Evolutionary conservation across 1,284 basidiomycete genomes (phyloP).

Genomic region (Veloporphyrellus conicus): DNA sequence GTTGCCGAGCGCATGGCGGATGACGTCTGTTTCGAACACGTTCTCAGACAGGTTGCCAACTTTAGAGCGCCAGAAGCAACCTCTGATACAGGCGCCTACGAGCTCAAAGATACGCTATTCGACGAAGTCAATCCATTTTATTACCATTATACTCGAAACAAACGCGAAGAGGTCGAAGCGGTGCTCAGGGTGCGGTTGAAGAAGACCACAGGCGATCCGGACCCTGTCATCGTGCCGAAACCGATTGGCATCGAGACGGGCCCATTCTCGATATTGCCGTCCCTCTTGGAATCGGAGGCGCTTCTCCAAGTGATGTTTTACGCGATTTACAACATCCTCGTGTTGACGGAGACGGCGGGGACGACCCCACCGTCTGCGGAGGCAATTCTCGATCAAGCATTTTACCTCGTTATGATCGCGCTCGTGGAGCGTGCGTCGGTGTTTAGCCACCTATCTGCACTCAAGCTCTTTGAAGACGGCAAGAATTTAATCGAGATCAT

Average conservation of each 20-base stretch:
- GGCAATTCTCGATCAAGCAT: constrained; percentile 82
- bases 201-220: constrained; percentile 57
- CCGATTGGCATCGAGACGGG: constrained; percentile 61
- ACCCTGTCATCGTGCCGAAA: constrained; percentile 74
- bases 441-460: constrained; percentile 58
- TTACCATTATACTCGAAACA: constrained; percentile 93
- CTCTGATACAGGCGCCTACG: constrained; percentile 81
- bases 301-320: constrained; percentile 77
- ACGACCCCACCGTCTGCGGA: constrained; percentile 70
- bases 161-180: constrained; percentile 89
- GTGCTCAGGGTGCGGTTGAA: constrained; percentile 68
- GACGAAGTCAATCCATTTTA: constrained; percentile 95
- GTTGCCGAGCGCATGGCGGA: constrained; percentile 89
- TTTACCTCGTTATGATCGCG: constrained; percentile 84
- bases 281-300: constrained; percentile 61
- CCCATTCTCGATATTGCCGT: constrained; percentile 60
- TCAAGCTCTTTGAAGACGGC: constrained; percentile 53
- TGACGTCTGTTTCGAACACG: constrained; percentile 78
- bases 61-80: constrained; percentile 80
- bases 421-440: constrained; percentile 61
- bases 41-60: constrained; percentile 75
- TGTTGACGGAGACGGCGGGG: constrained; percentile 54
- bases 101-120: constrained; percentile 79
- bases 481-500: constrained; percentile 70
- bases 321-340: constrained; percentile 65